Base-by-base conservation (phyloP, 2,329 filamentous ascomycete species). In the Pseudogymnoascus pannorum region DNA sequence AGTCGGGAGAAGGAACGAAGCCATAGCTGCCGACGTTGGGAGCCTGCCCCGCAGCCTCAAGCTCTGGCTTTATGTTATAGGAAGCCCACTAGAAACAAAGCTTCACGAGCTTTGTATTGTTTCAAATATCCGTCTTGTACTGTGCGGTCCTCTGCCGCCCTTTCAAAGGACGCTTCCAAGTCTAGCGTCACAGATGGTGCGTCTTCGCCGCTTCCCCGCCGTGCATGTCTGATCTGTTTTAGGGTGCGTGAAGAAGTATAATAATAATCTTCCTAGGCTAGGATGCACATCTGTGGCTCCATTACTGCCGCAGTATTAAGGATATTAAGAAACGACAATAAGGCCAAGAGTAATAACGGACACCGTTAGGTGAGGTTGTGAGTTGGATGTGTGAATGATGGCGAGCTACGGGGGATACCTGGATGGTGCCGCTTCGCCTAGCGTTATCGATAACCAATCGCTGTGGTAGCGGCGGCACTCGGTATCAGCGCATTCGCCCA, bases 1-100 rank as follows among this genome's bases (percentile, higher is more conserved):
- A 65, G 91, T 71, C 16, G 66, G 64, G 35, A 68, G 67, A n/a
- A 73, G 67, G 61, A 71, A 72, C 60, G 70, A 72, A 54, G 71
- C 68, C 72, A 73, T 73, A 42, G 54, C 36, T 16, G 57, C 33
- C 11, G 57, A 38, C 24, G 33, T n/a, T 36, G 20, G 57, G 31
- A 38, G 33, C 36, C 57, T 58, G 36, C 57, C 57, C 48, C 26
- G n/a, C 48, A 14, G 48, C 48, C 48, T 31, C 8, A 18, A 54
- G 48, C 48, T 54, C 48, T 31, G 16, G 48, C 26, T 33, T 14
- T 54, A 54, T 33, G 5, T 54, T 54, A 18, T 54, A 54, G 48
- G 9, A 54, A 54, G 16, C 48, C 26, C 48, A 31, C 9, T 16
- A 20, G 26, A 7, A 31, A 54, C 48, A 54, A 54, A 33, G 48